These are phyloP conservation scores for Phytopythium aichiense DNA, from an alignment of 352 stramenopile genomes.

Conservation along the genomic window DNA sequence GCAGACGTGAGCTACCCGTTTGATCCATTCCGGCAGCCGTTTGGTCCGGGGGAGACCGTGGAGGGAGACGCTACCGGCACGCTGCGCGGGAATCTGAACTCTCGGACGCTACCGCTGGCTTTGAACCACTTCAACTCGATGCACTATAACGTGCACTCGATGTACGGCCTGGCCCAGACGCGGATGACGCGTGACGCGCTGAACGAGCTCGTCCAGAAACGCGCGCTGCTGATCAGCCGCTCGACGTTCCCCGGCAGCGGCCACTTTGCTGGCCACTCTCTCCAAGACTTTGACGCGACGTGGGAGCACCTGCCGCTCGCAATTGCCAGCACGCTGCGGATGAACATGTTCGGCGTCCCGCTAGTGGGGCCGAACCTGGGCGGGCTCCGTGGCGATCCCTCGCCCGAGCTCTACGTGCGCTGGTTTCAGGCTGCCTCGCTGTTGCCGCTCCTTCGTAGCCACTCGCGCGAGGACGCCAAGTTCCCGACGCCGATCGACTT, in stretches of 20 bases:
- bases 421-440: slow-evolving; percentile 83
- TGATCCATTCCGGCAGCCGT: slow-evolving; percentile 78
- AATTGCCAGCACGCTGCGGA: slow-evolving; percentile 66
- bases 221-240: slow-evolving; percentile 62
- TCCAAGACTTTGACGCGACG: slow-evolving; percentile 43
- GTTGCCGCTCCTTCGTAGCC: slow-evolving; percentile 74
- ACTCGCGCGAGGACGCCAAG: slow-evolving; percentile 32
- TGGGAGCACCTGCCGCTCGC: slow-evolving; percentile 79
- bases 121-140: slow-evolving; percentile 59
- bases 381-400: slow-evolving; percentile 38
- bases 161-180: slow-evolving; percentile 73
- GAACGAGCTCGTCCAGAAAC: slow-evolving; percentile 42
- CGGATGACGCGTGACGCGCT: slow-evolving; percentile 46
- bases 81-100: slow-evolving; percentile 72
- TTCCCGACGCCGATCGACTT: slow-evolving; percentile 68
- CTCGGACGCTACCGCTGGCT: slow-evolving; percentile 72
- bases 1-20: slow-evolving; percentile 72
- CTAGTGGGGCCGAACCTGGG: slow-evolving; percentile 70
- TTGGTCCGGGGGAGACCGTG: slow-evolving; percentile 52
- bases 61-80: not conserved
- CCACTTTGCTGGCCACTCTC: slow-evolving; percentile 55
- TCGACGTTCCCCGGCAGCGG: slow-evolving; percentile 72
- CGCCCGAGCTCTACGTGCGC: slow-evolving; percentile 69
- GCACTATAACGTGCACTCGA: slow-evolving; percentile 85
- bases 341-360: slow-evolving; percentile 75